phyloP scores from a whole-genome alignment of 1,139 yeast genomes.

The Saccharomycopsis phalli region DNA sequence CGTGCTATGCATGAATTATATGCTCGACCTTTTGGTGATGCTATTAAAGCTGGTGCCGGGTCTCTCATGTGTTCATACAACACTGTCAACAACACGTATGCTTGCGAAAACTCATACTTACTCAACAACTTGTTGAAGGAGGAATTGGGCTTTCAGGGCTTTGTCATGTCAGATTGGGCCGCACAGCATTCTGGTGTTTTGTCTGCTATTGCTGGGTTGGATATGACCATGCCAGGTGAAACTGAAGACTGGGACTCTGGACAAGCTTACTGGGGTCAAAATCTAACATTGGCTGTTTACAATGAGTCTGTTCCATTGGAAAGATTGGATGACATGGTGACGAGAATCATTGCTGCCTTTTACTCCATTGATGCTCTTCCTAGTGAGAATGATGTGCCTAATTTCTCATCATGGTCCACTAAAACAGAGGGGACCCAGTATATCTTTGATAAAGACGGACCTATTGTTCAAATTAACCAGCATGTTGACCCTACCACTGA shows the following conservation, averaged over 20 bases:
- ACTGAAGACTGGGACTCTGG: constrained; percentile 45
- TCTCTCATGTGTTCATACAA: constrained; percentile 59
- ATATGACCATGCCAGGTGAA: constrained; percentile 64
- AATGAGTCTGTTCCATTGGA: constrained; percentile 47
- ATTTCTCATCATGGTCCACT: constrained; percentile 51
- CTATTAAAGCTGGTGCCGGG: constrained; percentile 51
- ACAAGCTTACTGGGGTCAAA: constrained; percentile 49
- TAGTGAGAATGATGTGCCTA: constrained; percentile 36
- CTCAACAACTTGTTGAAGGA: constrained; percentile 49
- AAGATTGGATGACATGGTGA: constrained; percentile 54
- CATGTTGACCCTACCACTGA: constrained; percentile 45
- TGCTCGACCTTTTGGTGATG: constrained; percentile 62
- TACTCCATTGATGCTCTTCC: constrained; percentile 35
- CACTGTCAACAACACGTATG: constrained; percentile 46
- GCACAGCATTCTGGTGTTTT: constrained; percentile 55
- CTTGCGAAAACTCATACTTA: constrained; percentile 53
- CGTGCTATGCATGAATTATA: constrained; percentile 55
- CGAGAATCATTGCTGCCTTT: constrained; percentile 50
- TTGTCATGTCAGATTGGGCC: constrained; percentile 60
- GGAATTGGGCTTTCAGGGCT: constrained; percentile 60
- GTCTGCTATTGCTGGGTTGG: constrained; percentile 51
- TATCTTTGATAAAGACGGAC: constrained; percentile 44
- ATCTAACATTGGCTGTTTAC: constrained; percentile 45
- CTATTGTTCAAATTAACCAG: constrained; percentile 44
- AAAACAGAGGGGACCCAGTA: constrained; percentile 46